Base-by-base conservation (phyloP, 352 stramenopile species). In the Phytopythium mirpurense region DNA sequence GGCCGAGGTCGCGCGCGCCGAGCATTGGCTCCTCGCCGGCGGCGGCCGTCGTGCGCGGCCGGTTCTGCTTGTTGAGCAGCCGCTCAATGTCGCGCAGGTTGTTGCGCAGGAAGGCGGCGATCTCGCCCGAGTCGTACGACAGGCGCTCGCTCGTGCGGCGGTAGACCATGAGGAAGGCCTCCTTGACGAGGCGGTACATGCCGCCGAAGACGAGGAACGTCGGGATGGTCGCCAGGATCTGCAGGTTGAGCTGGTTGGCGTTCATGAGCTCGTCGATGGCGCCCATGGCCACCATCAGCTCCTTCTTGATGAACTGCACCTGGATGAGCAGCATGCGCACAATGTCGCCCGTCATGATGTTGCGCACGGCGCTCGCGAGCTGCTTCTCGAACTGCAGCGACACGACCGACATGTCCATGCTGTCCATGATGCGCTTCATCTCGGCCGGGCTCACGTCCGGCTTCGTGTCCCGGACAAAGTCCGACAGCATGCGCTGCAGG, bases 281-380 rank as follows among this genome's bases (percentile, higher is more conserved):
- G 23, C 82, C 80, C 83, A 93, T 93, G 18, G 83, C 83, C 21
- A 91, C 80, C 80, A 93, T 91, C 24, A 93, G 65, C 60, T 93
- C 83, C 51, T 93, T 93, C 63, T 93, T 93, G 72, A 93, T 93
- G 52, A 93, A 93, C 62, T 93, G 83, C 34, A 93, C 78, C 38
- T 93, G 83, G 51, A 93, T 93, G 29, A 93, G 67, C 51, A 93
- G 70, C 83, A 93, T 93, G 32, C 83, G 83, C 52, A 93, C 81
- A 40, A 93, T 91, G 45, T 93, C 83, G 18, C 83, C 83, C 23
- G 80, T 88, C 68, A 93, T 85, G 37, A 93, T 56, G 61, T 91
- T 93, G 14, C 70, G 74, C 50, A 93, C 70, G 14, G 83, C 78
- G 34, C 66, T 74, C 27, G 55, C 65, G 24, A 93, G 58, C 35